Percentiles rank a stretch among this genome's conserved stretches.
phyloP scores from a whole-genome alignment of 176 grass and related monocot species.

The Panicum miliaceum region DNA sequence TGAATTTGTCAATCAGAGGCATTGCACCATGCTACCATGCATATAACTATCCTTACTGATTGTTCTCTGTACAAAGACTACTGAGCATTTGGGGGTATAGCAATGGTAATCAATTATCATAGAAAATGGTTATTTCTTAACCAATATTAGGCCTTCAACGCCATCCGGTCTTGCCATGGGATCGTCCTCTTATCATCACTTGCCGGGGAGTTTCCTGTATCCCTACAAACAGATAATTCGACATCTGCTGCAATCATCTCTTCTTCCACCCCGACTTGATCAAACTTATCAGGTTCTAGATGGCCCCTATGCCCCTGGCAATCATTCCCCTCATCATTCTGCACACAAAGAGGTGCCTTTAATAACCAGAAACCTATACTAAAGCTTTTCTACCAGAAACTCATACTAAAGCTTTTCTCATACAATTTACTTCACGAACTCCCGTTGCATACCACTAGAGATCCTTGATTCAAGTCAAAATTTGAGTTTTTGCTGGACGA shows the following conservation, averaged over 20 bases:
- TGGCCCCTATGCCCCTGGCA: conserved; percentile 14
- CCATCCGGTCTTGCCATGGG: conserved; percentile 73
- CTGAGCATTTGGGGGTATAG: background rate
- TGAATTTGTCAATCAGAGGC: background rate
- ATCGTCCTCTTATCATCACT: conserved; percentile 68
- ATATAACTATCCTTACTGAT: conserved; percentile 31
- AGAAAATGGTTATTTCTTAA: conserved; percentile 1
- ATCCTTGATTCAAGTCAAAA: conserved; percentile 60
- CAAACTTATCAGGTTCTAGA: conserved; percentile 27
- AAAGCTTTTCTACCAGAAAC: background rate
- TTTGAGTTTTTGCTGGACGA: conserved; percentile 52
- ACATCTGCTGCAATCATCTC: conserved; percentile 36
- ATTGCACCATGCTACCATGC: conserved; percentile 8
- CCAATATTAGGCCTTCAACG: conserved; percentile 57
- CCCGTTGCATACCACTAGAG: conserved; percentile 48
- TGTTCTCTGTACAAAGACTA: conserved; percentile 49
- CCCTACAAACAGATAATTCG: conserved; percentile 56
- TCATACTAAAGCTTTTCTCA: background rate
- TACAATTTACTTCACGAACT: background rate
- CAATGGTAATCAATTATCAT: background rate
- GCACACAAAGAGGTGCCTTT: conserved; percentile 21
- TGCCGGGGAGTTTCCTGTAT: conserved; percentile 49
- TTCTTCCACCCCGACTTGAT: conserved; percentile 35
- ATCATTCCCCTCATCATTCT: conserved; percentile 54
- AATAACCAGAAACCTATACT: background rate